Conservation (phyloP, 768 basidiomycete genomes). For the Hygrophorus pudorinus region DNA sequence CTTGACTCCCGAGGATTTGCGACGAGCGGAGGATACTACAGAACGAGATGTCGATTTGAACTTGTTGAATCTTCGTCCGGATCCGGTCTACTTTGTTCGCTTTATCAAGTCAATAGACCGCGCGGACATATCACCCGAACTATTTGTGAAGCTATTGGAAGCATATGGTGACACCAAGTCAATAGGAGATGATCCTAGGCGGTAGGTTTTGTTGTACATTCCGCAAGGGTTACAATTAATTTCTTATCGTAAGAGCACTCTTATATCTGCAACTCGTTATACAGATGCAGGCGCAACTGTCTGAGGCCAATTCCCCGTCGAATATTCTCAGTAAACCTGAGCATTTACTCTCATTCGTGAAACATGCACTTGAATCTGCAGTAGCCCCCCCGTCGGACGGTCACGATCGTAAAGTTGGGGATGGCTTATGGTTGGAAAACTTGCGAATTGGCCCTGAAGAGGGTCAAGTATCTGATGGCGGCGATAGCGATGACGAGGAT, state of each 20-base stretch:
- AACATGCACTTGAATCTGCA: conserved; percentile 56
- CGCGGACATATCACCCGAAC: conserved; percentile 54
- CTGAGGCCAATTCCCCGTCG: conserved; percentile 39
- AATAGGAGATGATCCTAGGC: conserved; percentile 37
- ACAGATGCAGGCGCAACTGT: conserved; percentile 66
- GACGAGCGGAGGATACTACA: conserved; percentile 27
- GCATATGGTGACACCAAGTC: conserved; percentile 43
- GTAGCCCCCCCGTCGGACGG: conserved; percentile 6
- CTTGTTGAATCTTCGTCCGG: conserved; percentile 61
- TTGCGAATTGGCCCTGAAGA: conserved; percentile 29
- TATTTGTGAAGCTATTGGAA: conserved; percentile 71
- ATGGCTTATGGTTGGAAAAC: conserved; percentile 8
- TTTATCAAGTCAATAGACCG: conserved; percentile 60
- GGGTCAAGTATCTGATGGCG: conserved; percentile 34
- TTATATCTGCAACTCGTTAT: conserved; percentile 73
- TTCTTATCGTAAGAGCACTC: conserved; percentile 39
- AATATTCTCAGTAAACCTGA: conserved; percentile 55
- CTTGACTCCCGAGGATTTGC: conserved; percentile 42
- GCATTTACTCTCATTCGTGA: conserved; percentile 75
- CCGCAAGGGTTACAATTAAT: not conserved
- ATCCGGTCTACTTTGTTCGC: conserved; percentile 58
- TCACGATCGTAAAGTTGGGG: conserved; percentile 16
- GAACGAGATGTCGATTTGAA: conserved; percentile 42
- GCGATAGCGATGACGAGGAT: conserved; percentile 47
- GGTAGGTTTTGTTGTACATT: conserved; percentile 23